These are phyloP conservation scores for Kurtzmaniella quercitrusa DNA, from an alignment of 1,139 yeast species.

Conservation along the genomic window DNA sequence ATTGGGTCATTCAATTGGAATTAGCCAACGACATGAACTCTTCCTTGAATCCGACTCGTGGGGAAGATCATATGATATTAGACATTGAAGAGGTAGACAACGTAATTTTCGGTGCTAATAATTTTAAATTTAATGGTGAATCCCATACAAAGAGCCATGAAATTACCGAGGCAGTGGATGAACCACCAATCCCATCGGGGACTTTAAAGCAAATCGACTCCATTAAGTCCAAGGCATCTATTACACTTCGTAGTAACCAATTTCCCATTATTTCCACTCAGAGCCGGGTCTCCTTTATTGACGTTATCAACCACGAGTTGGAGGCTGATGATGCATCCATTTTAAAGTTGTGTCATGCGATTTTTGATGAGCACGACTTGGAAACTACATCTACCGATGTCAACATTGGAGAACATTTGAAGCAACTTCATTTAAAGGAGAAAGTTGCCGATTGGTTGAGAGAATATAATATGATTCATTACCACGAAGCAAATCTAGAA, in stretches of 20 bases:
- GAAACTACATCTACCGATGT: conserved; percentile 20
- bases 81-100: conserved; percentile 40
- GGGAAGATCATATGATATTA: conserved; percentile 17
- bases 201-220: not conserved
- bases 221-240: not conserved
- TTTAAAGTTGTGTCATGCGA: conserved; percentile 51
- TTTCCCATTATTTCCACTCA: conserved; percentile 8
- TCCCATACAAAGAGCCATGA: not conserved
- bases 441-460: conserved; percentile 40
- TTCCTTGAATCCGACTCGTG: conserved; percentile 29
- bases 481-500: conserved; percentile 5
- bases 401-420: conserved; percentile 18
- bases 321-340: conserved; percentile 10
- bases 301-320: conserved; percentile 2
- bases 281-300: conserved; percentile 6
- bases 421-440: conserved; percentile 31
- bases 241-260: conserved; percentile 5
- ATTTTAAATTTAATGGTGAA: not conserved
- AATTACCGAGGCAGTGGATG: not conserved
- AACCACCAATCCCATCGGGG: not conserved
- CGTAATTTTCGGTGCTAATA: conserved; percentile 40
- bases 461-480: conserved; percentile 16
- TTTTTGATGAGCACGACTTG: conserved; percentile 45
- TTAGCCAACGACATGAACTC: conserved; percentile 55
- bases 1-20: conserved; percentile 63